These are phyloP conservation scores for Tanacetum coccineum DNA, from an alignment of 129 eudicot genomes.

Conservation along the genomic window DNA sequence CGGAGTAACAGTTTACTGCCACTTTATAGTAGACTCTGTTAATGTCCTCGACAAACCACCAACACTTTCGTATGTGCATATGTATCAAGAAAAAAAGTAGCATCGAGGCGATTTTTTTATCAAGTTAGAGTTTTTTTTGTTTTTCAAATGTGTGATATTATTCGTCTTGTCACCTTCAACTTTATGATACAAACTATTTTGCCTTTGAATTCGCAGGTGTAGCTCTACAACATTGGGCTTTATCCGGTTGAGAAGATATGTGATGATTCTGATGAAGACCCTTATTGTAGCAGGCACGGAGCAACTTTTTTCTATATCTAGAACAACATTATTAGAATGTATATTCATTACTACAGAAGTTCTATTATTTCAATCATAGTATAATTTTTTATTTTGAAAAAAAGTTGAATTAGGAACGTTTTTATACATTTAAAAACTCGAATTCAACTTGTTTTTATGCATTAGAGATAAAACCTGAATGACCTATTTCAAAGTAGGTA, in stretches of 20 bases:
- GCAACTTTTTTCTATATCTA: not conserved
- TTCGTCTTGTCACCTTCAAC: not conserved
- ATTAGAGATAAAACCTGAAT: not conserved
- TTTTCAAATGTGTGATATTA: not conserved
- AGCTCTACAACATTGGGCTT: slow-evolving; percentile 60
- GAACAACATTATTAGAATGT: no score
- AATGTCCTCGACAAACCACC: no score
- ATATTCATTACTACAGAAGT: no score
- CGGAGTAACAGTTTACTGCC: no score
- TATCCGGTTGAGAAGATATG: slow-evolving; percentile 68
- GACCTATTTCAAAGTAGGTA: not conserved
- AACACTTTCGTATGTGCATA: no score
- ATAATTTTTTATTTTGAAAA: no score
- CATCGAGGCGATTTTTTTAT: no score
- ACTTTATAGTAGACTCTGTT: no score
- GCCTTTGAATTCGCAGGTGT: slow-evolving; percentile 49
- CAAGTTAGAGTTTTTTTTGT: not conserved
- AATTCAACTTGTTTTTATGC: not conserved
- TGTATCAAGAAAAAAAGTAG: no score
- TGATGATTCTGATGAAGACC: slow-evolving; percentile 93
- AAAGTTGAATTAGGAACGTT: no score
- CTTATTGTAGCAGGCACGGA: slow-evolving; percentile 70
- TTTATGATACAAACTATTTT: not conserved
- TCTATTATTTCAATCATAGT: no score
- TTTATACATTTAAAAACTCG: no score